Evolutionary conservation across 371 early-diverging fungal genomes (phyloP).

Genomic region (Rhizomucor pusillus): DNA sequence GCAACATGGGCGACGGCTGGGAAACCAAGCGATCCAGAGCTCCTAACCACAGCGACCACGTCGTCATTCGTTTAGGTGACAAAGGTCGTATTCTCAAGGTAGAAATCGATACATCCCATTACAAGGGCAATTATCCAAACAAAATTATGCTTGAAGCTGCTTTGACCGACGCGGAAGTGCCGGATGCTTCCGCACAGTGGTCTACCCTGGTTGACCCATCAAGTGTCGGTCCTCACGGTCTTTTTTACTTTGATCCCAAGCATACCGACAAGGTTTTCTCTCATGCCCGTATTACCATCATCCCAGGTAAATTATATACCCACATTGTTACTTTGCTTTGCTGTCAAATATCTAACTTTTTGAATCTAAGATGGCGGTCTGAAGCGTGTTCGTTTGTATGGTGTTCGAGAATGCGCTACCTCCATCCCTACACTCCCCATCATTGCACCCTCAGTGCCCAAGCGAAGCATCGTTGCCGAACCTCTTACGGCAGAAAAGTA

Average conservation of each 20-base stretch:
- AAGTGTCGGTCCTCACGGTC: slow-evolving; percentile 57
- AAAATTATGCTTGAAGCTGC: slow-evolving; percentile 61
- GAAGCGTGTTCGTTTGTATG: slow-evolving; percentile 67
- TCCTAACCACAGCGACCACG: slow-evolving; percentile 72
- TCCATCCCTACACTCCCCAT: slow-evolving; percentile 33
- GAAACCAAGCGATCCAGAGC: slow-evolving; percentile 74
- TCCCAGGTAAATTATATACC: slow-evolving; percentile 46
- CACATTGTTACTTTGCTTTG: background rate
- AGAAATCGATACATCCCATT: slow-evolving; percentile 83
- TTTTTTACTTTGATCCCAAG: slow-evolving; percentile 69
- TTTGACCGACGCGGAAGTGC: slow-evolving; percentile 37
- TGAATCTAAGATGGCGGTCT: slow-evolving; percentile 65
- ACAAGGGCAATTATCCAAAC: slow-evolving; percentile 87
- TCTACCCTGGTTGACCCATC: slow-evolving; percentile 32
- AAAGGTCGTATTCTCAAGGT: slow-evolving; percentile 72
- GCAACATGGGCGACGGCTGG: slow-evolving; percentile 77
- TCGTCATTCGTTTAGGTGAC: slow-evolving; percentile 71
- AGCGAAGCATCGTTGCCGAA: slow-evolving; percentile 34
- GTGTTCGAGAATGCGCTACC: slow-evolving; percentile 35
- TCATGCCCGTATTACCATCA: slow-evolving; percentile 64
- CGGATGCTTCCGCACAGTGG: slow-evolving; percentile 50
- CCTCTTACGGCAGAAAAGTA: slow-evolving; percentile 68
- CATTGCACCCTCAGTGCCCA: slow-evolving; percentile 3
- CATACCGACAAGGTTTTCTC: slow-evolving; percentile 53
- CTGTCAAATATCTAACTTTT: slow-evolving; percentile 1